Base-by-base conservation (phyloP, 768 basidiomycete species). In the Psilocybe cubensis region DNA sequence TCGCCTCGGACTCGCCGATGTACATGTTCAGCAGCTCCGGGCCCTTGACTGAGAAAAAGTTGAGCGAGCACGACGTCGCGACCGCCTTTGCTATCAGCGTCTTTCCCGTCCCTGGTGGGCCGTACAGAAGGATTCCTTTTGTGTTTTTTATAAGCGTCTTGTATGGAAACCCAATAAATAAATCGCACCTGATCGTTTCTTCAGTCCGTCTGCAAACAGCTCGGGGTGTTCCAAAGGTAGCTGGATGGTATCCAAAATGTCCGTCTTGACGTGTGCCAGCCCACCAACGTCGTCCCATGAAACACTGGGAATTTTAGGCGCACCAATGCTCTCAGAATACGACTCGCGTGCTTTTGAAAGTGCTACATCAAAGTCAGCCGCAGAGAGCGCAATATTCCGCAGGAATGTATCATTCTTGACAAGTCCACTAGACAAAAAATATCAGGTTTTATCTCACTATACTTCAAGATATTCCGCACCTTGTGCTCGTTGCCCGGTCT, bases 251-350 rank as follows among this genome's bases (percentile, higher is more conserved):
- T 99, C 96, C 57, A 98, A 75, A 52, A 99, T 98, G 64, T 98
- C 96, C 33, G 84, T 73, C 70, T 98, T 98, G 56, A 97, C 93
- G 58, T 80, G 75, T 2, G 86, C 87, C 10, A 99, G 76, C 3
- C 97, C 97, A 24, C 97, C 97, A 11, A 99, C 90, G 69, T 99
- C 97, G 70, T 98, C 94, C 97, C 97, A 99, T 0, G 89, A 83
- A 0, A 99, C 95, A 60, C 82, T 89, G 1, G 97, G 97, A 31
- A 99, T 99, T 63, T 91, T 95, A 0, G 97, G 97, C 23, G 94
- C 94, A n/a, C 96, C 96, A 58, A 98, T 96, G 66, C 83, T 93
- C 68, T 95, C 92, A 7, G 92, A 90, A 71, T 96, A 96, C 0
- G 89, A 83, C 9, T 83, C 74, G 52, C 94, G 79, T 11, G 91